These are phyloP conservation scores for Citrullus mucosospermus DNA, from an alignment of 306 rosid species.

Conservation along the genomic window DNA sequence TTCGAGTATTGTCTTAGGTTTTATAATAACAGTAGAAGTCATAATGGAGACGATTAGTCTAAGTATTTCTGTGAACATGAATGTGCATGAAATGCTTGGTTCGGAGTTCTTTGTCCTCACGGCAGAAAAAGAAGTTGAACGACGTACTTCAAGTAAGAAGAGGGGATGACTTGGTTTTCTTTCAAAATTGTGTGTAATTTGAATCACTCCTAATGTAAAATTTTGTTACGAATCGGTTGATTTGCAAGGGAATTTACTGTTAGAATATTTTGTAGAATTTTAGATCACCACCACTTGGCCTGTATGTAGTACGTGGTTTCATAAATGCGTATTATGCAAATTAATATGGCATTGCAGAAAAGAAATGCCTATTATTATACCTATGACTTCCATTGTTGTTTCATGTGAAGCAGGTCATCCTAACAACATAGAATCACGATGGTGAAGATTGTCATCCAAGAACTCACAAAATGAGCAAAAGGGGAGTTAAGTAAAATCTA, in stretches of 20 bases:
- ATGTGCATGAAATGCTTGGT: slow-evolving; percentile 76
- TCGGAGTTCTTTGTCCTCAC: slow-evolving; percentile 72
- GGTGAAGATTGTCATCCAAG: no score
- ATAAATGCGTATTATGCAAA: not conserved
- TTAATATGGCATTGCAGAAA: no score
- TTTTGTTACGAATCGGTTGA: not conserved
- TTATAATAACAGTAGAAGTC: slow-evolving; percentile 45
- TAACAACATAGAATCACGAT: no score
- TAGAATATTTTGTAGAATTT: not conserved
- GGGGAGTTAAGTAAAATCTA: no score
- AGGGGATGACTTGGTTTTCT: slow-evolving; percentile 20
- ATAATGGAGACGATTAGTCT: slow-evolving; percentile 43
- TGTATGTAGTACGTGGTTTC: not conserved
- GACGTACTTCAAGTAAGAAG: slow-evolving; percentile 53
- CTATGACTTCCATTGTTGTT: no score
- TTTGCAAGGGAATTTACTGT: not conserved
- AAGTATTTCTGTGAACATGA: slow-evolving; percentile 44
- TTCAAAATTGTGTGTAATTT: not conserved
- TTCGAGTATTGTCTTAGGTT: slow-evolving; percentile 57
- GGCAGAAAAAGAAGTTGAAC: slow-evolving; percentile 65
- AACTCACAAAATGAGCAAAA: no score
- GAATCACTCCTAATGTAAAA: not conserved
- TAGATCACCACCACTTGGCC: no score
- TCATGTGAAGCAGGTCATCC: no score
- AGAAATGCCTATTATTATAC: no score